Evolutionary conservation across 2,329 filamentous ascomycete species (phyloP).

Genomic region (Colletotrichum orbiculare): DNA sequence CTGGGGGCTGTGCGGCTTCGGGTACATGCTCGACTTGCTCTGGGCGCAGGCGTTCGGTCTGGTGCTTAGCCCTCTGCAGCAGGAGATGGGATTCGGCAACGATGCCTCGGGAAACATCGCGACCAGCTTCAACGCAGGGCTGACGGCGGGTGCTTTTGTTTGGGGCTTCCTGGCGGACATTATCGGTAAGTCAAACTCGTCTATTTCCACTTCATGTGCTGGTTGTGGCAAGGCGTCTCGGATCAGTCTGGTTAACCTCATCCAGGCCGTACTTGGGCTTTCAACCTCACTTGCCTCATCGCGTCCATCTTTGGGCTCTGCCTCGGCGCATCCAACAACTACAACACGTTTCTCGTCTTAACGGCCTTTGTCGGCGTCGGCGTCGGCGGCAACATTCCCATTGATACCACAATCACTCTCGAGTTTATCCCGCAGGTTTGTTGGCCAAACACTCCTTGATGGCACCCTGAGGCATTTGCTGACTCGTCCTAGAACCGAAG

Average conservation of each 20-base stretch:
- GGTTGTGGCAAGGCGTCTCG: neutral
- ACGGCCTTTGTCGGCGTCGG: slow-evolving; percentile 66
- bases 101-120: slow-evolving; percentile 58
- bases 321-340: slow-evolving; percentile 60
- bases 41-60: slow-evolving; percentile 70
- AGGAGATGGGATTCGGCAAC: slow-evolving; percentile 64
- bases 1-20: slow-evolving; percentile 64
- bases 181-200: slow-evolving; percentile 42
- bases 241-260: neutral
- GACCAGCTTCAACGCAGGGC: slow-evolving; percentile 63
- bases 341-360: slow-evolving; percentile 62
- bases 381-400: slow-evolving; percentile 65
- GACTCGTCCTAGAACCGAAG: slow-evolving; percentile 49
- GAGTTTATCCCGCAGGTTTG: slow-evolving; percentile 63
- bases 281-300: slow-evolving; percentile 68
- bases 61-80: slow-evolving; percentile 62
- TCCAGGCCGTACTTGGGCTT: slow-evolving; percentile 62
- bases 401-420: slow-evolving; percentile 65
- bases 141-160: slow-evolving; percentile 65
- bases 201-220: neutral
- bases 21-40: slow-evolving; percentile 65
- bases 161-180: slow-evolving; percentile 68
- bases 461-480: neutral
- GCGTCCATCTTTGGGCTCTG: slow-evolving; percentile 64
- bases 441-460: neutral